A percentile compares a stretch with the other conserved stretches of the same genome.
These are phyloP conservation scores for Pseudogymnoascus sp. DNA, from an alignment of 2,329 filamentous ascomycete genomes.

Conservation along the genomic window DNA sequence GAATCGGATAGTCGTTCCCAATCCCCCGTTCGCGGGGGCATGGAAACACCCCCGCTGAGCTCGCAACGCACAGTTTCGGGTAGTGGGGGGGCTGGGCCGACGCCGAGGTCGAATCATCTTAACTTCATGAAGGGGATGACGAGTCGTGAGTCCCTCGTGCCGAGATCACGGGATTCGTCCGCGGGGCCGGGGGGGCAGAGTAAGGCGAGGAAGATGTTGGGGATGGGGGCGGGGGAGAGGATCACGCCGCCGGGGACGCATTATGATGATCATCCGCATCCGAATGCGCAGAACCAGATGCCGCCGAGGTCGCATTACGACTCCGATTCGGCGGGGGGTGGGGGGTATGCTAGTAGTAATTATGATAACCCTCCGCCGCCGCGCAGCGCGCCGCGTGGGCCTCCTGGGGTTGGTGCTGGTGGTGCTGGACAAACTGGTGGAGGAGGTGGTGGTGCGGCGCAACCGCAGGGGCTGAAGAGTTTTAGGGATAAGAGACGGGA, in stretches of 20 bases:
- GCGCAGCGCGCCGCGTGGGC: not conserved
- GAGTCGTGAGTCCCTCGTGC: constrained; percentile 55
- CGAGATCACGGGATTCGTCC: constrained; percentile 31
- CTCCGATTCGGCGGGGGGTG: not conserved
- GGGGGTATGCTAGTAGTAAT: constrained; percentile 21
- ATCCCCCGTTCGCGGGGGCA: constrained; percentile 27
- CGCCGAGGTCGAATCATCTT: constrained; percentile 38
- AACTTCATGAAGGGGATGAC: constrained; percentile 58
- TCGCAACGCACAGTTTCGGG: constrained; percentile 28
- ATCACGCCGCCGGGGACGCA: constrained; percentile 31
- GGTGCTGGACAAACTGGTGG: too few relatives aligned
- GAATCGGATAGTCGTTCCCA: constrained; percentile 48
- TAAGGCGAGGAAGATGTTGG: constrained; percentile 55
- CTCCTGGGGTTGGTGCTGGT: too few relatives aligned
- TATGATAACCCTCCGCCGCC: constrained; percentile 16
- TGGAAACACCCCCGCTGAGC: constrained; percentile 26
- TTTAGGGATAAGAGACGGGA: constrained; percentile 25
- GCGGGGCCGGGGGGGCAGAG: constrained; percentile 31
- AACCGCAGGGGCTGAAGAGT: constrained; percentile 19
- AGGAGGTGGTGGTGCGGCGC: not conserved
- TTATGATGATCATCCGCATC: constrained; percentile 19
- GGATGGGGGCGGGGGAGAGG: constrained; percentile 39
- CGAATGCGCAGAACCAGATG: not conserved
- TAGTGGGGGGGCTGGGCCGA: not conserved
- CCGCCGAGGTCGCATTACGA: not conserved